Conservation (phyloP, 495 filamentous ascomycete species). For the Xylaria sp. region DNA sequence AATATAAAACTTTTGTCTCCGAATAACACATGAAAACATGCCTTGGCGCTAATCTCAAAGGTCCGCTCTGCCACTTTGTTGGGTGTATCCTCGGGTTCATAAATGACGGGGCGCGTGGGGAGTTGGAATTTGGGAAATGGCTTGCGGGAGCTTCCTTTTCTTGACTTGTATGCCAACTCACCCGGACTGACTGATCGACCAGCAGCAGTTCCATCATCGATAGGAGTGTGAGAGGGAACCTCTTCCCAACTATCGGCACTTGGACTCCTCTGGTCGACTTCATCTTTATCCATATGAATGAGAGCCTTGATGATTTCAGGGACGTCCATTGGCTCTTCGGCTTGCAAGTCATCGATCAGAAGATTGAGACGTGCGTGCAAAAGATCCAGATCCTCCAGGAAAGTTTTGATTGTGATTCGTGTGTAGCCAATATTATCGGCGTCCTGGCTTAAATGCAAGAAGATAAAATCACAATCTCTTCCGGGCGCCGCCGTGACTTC, state of each 20-base stretch:
- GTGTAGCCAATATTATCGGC: slow-evolving; percentile 68
- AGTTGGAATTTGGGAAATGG: slow-evolving; percentile 80
- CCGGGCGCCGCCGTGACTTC: slow-evolving; percentile 92
- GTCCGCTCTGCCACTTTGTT: slow-evolving; percentile 71
- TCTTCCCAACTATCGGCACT: slow-evolving; percentile 96
- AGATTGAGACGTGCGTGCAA: slow-evolving; percentile 85
- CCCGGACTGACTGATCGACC: slow-evolving; percentile 53
- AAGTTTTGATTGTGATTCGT: slow-evolving; percentile 85
- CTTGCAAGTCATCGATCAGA: slow-evolving; percentile 75
- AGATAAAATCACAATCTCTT: slow-evolving; percentile 91
- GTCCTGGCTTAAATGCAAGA: slow-evolving; percentile 75
- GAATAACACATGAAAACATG: slow-evolving; percentile 93
- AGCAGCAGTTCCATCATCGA: slow-evolving; percentile 59
- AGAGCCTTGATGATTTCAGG: slow-evolving; percentile 56
- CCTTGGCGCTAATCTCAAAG: slow-evolving; percentile 89
- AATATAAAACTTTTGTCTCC: slow-evolving; percentile 95
- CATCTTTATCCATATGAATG: slow-evolving; percentile 67
- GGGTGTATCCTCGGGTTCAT: slow-evolving; percentile 82
- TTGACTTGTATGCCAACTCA: slow-evolving; percentile 67
- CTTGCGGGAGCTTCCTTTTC: slow-evolving; percentile 57
- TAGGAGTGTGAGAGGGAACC: slow-evolving; percentile 67
- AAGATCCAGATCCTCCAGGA: slow-evolving; percentile 84
- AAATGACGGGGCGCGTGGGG: slow-evolving; percentile 80
- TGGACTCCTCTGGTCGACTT: slow-evolving; percentile 64
- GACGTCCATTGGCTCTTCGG: slow-evolving; percentile 65